Evolutionary conservation across 2,329 filamentous ascomycete genomes (phyloP).

Genomic region (Xylaria sp.): DNA sequence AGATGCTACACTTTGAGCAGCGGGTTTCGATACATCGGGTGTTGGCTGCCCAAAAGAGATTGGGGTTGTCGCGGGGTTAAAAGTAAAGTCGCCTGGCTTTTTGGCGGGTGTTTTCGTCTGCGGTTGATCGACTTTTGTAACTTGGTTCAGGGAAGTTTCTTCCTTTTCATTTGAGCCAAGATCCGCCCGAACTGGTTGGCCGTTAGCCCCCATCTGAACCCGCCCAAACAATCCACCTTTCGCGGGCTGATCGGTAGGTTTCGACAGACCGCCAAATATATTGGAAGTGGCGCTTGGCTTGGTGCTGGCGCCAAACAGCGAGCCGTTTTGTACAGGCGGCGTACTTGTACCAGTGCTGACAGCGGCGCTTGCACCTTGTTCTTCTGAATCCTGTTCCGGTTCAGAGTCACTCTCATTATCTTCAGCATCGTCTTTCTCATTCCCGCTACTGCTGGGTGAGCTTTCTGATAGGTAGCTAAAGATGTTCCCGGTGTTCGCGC

Average conservation of each 20-base stretch:
- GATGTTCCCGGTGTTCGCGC: constrained; percentile 53
- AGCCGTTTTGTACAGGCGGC: constrained; percentile 45
- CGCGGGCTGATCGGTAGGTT: constrained; percentile 28
- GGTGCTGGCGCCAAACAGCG: constrained; percentile 43
- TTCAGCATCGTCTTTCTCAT: constrained; percentile 51
- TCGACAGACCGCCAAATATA: constrained; percentile 32
- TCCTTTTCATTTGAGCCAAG: constrained; percentile 30
- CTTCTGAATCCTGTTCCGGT: constrained; percentile 50
- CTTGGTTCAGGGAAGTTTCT: constrained; percentile 19
- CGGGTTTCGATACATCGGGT: constrained; percentile 13
- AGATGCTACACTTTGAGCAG: constrained; percentile 7
- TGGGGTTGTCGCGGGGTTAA: constrained; percentile 41
- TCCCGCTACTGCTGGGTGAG: constrained; percentile 60
- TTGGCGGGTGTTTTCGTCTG: constrained; percentile 39
- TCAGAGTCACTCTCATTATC: constrained; percentile 55
- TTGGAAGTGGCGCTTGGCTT: constrained; percentile 32
- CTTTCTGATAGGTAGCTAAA: constrained; percentile 67
- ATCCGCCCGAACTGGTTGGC: constrained; percentile 40
- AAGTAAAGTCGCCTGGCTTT: constrained; percentile 41
- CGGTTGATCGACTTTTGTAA: constrained; percentile 21
- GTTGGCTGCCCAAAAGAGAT: constrained; percentile 37
- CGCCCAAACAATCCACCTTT: constrained; percentile 43
- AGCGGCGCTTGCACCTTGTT: constrained; percentile 51
- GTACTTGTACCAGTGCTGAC: constrained; percentile 50
- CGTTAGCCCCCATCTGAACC: constrained; percentile 41